A percentile compares a stretch with the other conserved stretches of the same genome.
Evolutionary conservation across 2,329 filamentous ascomycete species (phyloP).

Genomic region (Venturia asperata): DNA sequence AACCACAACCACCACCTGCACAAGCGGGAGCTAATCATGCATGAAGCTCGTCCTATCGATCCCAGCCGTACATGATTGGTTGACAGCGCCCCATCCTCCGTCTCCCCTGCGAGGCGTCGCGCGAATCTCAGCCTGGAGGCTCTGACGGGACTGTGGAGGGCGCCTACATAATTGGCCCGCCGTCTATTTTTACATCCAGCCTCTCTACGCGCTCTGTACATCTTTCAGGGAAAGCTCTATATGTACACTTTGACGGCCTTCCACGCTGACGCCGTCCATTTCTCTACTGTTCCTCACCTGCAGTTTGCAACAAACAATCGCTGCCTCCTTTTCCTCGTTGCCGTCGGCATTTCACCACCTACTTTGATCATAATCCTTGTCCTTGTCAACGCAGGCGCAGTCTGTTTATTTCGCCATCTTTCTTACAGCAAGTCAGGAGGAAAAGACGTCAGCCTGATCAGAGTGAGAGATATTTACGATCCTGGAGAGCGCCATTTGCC

Average conservation of each 20-base stretch:
- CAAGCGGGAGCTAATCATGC: not conserved
- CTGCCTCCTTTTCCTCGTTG: not conserved
- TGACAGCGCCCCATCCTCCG: not conserved
- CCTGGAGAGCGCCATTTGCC: not conserved
- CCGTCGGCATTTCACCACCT: not conserved
- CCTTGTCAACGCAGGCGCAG: constrained; percentile 11
- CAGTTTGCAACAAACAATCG: not conserved
- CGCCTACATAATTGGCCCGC: constrained; percentile 1
- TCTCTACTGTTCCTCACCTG: not conserved
- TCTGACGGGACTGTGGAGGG: not conserved
- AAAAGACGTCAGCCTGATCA: not conserved
- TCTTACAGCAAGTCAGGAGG: not conserved
- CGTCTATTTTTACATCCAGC: constrained; percentile 7
- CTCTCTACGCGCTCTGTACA: constrained; percentile 11
- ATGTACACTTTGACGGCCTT: constrained; percentile 5
- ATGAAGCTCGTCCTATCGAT: not conserved
- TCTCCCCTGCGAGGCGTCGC: not conserved
- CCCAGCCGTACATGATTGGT: not conserved
- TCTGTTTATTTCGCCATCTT: constrained; percentile 1
- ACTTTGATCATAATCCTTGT: not conserved
- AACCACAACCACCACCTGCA: no score
- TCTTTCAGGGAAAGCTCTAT: constrained; percentile 4
- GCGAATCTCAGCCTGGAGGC: no score
- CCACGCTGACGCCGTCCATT: not conserved
- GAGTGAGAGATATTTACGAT: not conserved